Evolutionary conservation across 345 rosid genomes (phyloP).

Genomic region (Brassica napus): DNA sequence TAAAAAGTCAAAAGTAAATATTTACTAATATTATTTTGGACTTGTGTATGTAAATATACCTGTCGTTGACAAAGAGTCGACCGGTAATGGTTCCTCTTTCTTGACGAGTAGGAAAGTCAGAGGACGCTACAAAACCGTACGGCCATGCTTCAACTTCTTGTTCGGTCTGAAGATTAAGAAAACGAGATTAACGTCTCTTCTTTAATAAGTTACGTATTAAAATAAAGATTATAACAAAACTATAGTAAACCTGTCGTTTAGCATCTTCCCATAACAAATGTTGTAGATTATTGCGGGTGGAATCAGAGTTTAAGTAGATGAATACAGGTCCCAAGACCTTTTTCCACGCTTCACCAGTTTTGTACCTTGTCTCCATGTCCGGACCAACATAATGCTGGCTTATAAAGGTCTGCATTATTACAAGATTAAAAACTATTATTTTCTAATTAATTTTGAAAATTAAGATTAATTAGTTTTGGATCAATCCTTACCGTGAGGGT

Average conservation of each 20-base stretch:
- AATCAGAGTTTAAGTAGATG: constrained; percentile 62
- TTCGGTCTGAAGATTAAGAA: constrained; percentile 25
- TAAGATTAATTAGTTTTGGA: background rate
- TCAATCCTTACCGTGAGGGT: constrained; percentile 49
- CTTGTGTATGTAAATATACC: constrained; percentile 36
- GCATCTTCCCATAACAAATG: constrained; percentile 78
- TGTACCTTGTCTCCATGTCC: constrained; percentile 56
- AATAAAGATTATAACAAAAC: background rate
- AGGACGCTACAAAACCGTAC: constrained; percentile 54
- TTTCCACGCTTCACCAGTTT: constrained; percentile 73
- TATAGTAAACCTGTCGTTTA: constrained; percentile 55
- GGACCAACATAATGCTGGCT: constrained; percentile 76
- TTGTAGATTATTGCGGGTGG: constrained; percentile 13
- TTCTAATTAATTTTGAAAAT: background rate
- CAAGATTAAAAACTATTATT: background rate
- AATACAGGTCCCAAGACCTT: constrained; percentile 82
- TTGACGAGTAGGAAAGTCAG: constrained; percentile 46
- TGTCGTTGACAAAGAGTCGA: constrained; percentile 45
- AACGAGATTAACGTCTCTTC: background rate
- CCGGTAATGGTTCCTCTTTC: constrained; percentile 50
- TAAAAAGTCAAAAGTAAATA: background rate
- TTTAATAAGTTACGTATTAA: background rate
- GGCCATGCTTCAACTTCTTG: constrained; percentile 74
- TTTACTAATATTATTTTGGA: background rate
- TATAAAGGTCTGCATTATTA: constrained; percentile 63